phyloP scores from a whole-genome alignment of 306 rosid genomes.

The Casuarina equisetifolia region DNA sequence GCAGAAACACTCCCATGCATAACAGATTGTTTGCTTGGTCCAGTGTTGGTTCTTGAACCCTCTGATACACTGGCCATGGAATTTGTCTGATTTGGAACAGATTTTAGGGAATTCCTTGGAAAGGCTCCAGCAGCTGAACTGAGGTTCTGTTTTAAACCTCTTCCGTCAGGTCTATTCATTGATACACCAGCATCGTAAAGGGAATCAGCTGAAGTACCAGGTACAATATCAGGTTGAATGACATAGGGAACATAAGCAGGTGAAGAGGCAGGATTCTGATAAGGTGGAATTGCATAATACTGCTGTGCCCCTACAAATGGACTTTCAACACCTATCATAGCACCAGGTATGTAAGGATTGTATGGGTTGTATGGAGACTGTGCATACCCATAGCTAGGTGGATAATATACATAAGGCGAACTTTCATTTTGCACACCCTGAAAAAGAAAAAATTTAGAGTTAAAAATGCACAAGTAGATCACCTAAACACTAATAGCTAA shows the following conservation, averaged over 20 bases:
- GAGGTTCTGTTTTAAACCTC: conserved; percentile 59
- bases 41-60: conserved; percentile 58
- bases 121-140: conserved; percentile 63
- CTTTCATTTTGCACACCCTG: conserved; percentile 91
- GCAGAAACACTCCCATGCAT: conserved; percentile 57
- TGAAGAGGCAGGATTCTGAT: conserved; percentile 61
- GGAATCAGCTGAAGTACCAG: conserved; percentile 56
- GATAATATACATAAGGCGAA: conserved; percentile 77
- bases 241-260: conserved; percentile 65
- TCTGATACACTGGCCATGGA: conserved; percentile 64
- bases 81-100: conserved; percentile 51
- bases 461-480: conserved; percentile 15
- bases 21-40: conserved; percentile 54
- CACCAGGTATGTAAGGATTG: conserved; percentile 97
- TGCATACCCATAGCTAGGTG: conserved; percentile 87
- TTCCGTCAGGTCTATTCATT: conserved; percentile 59
- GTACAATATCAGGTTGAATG: conserved; percentile 60
- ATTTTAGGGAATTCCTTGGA: conserved; percentile 55
- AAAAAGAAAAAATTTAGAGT: conserved; percentile 14
- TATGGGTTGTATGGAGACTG: conserved; percentile 96
- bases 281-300: conserved; percentile 63
- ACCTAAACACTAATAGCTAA: neutral
- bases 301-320: conserved; percentile 64
- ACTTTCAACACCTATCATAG: conserved; percentile 77
- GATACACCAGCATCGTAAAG: conserved; percentile 52